A percentile compares a stretch with the other conserved stretches of the same genome.
These are phyloP conservation scores for thale cress (Arabidopsis thaliana) DNA, from an alignment of 345 rosid species.

Conservation along the genomic window DNA sequence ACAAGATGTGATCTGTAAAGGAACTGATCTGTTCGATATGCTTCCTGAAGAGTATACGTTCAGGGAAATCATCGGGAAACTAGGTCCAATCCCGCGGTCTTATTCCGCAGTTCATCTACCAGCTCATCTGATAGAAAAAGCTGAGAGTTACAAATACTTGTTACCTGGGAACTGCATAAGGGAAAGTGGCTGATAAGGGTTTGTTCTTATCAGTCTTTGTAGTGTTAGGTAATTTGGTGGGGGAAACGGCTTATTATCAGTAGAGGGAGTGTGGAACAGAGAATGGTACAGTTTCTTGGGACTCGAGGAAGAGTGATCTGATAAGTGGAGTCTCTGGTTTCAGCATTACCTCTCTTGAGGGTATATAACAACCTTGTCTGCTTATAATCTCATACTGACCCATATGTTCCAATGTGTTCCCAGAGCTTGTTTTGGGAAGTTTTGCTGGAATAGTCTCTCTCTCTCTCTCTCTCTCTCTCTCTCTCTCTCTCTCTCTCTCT, in stretches of 20 bases:
- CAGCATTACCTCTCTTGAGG: constrained; percentile 25
- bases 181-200: constrained; percentile 67
- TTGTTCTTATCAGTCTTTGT: constrained; percentile 34
- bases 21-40: constrained; percentile 86
- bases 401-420: constrained; percentile 33
- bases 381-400: constrained; percentile 37
- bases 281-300: constrained; percentile 35
- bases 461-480: neutral
- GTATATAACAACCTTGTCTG: constrained; percentile 38
- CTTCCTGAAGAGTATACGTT: constrained; percentile 92
- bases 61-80: constrained; percentile 84
- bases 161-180: constrained; percentile 90
- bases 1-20: constrained; percentile 87
- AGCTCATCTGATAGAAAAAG: constrained; percentile 61
- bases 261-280: constrained; percentile 39
- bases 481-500: constrained; percentile 14
- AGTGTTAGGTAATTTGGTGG: constrained; percentile 27
- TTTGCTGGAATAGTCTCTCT: constrained; percentile 37
- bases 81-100: constrained; percentile 80
- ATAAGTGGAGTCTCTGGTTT: constrained; percentile 42
- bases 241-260: constrained; percentile 21
- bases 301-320: constrained; percentile 31
- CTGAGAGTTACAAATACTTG: constrained; percentile 72
- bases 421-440: constrained; percentile 35
- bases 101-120: constrained; percentile 91